Percentiles rank a stretch among this genome's conserved stretches.
Conservation (phyloP, 257 asterid species). For the Solanum arcanum region DNA sequence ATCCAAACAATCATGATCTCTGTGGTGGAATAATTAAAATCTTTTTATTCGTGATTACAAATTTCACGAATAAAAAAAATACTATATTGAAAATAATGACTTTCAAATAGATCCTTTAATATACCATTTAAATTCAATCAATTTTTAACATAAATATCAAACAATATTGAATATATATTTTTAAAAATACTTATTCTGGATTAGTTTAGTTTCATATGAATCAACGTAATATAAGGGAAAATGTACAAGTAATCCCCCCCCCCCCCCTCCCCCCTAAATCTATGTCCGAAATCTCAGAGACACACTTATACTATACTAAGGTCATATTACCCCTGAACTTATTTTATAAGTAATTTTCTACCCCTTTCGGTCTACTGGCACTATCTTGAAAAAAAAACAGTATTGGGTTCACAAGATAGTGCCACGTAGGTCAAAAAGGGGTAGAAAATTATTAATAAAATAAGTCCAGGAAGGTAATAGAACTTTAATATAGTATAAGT, state of each 20-base stretch:
- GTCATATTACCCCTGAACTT: too few relatives aligned
- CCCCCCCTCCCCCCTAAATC: too few relatives aligned
- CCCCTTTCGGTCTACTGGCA: too few relatives aligned
- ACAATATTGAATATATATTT: too few relatives aligned
- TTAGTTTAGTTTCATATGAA: background rate
- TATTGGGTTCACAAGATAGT: too few relatives aligned
- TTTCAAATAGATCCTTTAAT: background rate
- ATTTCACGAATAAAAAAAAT: background rate
- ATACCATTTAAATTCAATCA: accelerated
- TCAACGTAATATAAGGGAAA: background rate
- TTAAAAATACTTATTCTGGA: background rate
- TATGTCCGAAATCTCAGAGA: too few relatives aligned
- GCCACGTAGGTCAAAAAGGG: accelerated
- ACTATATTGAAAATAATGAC: background rate
- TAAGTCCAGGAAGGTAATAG: accelerated
- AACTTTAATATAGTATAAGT: accelerated
- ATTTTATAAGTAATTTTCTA: too few relatives aligned
- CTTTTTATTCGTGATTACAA: background rate
- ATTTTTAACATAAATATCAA: background rate
- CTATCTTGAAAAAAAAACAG: too few relatives aligned
- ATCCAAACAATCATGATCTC: background rate
- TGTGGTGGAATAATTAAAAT: background rate
- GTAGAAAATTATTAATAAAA: too few relatives aligned
- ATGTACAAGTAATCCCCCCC: too few relatives aligned
- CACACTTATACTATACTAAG: accelerated